phyloP scores from a whole-genome alignment of 495 filamentous ascomycete genomes.

The Podospora pseudopauciseta region DNA sequence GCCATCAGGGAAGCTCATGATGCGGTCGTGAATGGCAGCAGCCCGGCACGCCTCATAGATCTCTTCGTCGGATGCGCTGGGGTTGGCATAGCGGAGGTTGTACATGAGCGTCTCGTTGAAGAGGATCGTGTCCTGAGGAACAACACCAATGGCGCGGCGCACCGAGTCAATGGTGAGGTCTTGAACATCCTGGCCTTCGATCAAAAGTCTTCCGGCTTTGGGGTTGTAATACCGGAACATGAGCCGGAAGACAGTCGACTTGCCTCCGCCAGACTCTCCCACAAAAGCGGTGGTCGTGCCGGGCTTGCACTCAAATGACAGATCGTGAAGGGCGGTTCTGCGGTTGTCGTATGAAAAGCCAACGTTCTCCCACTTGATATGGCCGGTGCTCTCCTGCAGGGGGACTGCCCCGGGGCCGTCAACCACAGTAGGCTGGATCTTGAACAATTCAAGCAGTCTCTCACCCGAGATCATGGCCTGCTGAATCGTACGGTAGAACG shows the following conservation, averaged over 20 bases:
- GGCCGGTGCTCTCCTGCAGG: slow-evolving; percentile 67
- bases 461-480: slow-evolving; percentile 96
- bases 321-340: slow-evolving; percentile 76
- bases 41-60: slow-evolving; percentile 86
- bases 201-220: slow-evolving; percentile 67
- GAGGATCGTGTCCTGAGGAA: slow-evolving; percentile 92
- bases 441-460: slow-evolving; percentile 91
- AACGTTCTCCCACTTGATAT: slow-evolving; percentile 81
- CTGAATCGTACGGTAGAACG: slow-evolving; percentile 95
- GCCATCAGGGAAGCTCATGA: slow-evolving; percentile 85
- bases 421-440: slow-evolving; percentile 78
- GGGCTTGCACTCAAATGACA: slow-evolving; percentile 77
- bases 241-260: slow-evolving; percentile 94
- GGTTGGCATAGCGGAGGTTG: slow-evolving; percentile 93
- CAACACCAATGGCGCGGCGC: slow-evolving; percentile 84
- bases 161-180: slow-evolving; percentile 91
- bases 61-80: slow-evolving; percentile 76
- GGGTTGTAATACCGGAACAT: slow-evolving; percentile 94
- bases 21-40: slow-evolving; percentile 94
- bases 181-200: slow-evolving; percentile 82
- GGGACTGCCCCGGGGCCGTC: slow-evolving; percentile 52
- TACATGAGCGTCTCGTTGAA: slow-evolving; percentile 98
- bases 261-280: slow-evolving; percentile 93
- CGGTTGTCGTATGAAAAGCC: slow-evolving; percentile 87
- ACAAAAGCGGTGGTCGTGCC: slow-evolving; percentile 95